These are phyloP conservation scores for Apiotrichum domesticum DNA, from an alignment of 1,284 basidiomycete genomes.

Conservation along the genomic window DNA sequence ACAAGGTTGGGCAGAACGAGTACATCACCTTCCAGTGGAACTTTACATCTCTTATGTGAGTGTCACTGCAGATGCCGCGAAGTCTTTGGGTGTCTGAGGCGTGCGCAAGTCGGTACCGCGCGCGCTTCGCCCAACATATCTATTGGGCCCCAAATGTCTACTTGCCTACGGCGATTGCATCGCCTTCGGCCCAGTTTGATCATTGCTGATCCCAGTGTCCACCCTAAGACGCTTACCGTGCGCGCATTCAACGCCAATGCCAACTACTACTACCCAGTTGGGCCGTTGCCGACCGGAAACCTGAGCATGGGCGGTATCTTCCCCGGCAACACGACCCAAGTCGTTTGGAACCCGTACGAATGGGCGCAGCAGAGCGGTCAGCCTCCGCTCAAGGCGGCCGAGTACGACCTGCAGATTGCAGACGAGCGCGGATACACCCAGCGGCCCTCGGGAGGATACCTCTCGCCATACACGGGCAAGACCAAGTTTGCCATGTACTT, in stretches of 20 bases:
- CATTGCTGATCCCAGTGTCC: conserved; percentile 41
- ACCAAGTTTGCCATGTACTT: conserved; percentile 77
- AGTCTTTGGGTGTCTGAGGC: background rate
- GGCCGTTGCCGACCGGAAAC: conserved; percentile 55
- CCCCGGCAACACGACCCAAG: conserved; percentile 58
- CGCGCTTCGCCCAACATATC: background rate
- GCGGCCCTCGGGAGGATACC: conserved; percentile 56
- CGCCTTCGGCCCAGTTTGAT: background rate
- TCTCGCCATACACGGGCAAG: conserved; percentile 63
- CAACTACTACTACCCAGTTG: conserved; percentile 80
- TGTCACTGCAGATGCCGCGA: conserved; percentile 1
- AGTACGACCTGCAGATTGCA: conserved; percentile 71
- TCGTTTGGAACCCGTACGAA: conserved; percentile 74
- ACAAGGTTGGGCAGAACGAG: conserved; percentile 72
- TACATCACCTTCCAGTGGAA: conserved; percentile 90
- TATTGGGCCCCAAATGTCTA: no score
- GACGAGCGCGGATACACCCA: conserved; percentile 68
- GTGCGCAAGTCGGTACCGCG: no score
- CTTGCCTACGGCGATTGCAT: no score
- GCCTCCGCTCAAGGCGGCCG: conserved; percentile 63
- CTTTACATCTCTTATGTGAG: conserved; percentile 58
- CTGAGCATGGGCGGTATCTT: conserved; percentile 51
- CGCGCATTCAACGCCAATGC: conserved; percentile 70
- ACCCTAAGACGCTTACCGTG: conserved; percentile 68
- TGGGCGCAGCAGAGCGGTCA: conserved; percentile 64